phyloP scores from a whole-genome alignment of 164 flowering plant species.

The Berberis thunbergii region DNA sequence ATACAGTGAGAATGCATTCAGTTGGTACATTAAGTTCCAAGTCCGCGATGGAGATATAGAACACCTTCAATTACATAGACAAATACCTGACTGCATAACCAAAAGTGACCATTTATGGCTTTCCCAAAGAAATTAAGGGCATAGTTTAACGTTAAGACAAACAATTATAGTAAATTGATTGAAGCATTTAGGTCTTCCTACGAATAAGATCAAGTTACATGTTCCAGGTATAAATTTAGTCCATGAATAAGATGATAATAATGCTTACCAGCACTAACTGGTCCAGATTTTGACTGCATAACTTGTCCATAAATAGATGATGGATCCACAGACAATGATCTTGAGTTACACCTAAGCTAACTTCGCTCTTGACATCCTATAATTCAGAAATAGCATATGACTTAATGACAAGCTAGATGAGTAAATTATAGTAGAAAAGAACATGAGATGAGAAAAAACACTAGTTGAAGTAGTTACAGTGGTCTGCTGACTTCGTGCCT shows the following conservation, averaged over 20 bases:
- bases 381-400: slow-evolving; percentile 8
- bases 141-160: too few species aligned
- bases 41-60: too few species aligned
- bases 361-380: slow-evolving; percentile 70
- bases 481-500: slow-evolving; percentile 47
- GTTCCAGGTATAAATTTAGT: background rate
- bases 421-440: background rate
- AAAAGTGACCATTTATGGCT: too few species aligned
- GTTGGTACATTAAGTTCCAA: too few species aligned
- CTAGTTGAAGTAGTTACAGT: slow-evolving; percentile 37
- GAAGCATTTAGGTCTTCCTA: too few species aligned
- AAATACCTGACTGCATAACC: too few species aligned
- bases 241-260: background rate
- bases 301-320: slow-evolving; percentile 78
- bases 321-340: slow-evolving; percentile 73
- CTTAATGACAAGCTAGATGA: background rate
- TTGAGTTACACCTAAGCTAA: slow-evolving; percentile 52
- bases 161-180: too few species aligned
- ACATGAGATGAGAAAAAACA: background rate
- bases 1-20: too few species aligned
- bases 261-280: slow-evolving; percentile 49
- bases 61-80: too few species aligned
- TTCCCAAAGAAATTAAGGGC: too few species aligned
- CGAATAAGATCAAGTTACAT: background rate
- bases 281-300: slow-evolving; percentile 75